Base-by-base conservation (phyloP, 768 basidiomycete species). In the Lyophyllum semitale region DNA sequence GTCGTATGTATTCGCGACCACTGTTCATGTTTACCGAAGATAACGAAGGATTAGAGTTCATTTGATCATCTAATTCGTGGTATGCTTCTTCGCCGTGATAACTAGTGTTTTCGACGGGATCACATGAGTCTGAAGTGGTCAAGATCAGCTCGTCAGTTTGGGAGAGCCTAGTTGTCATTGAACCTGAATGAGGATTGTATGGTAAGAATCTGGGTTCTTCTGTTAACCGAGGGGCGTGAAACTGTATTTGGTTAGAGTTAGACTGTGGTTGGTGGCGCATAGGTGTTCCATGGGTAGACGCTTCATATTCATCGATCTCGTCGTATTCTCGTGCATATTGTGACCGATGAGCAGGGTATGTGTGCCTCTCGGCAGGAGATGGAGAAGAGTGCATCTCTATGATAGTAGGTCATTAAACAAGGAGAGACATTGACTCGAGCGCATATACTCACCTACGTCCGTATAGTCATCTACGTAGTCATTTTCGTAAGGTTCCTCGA, bases 391-490 rank as follows among this genome's bases (percentile, higher is more conserved):
- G 27, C 2, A 30, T 54, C 44, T 48, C 52, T 50, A 30, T 53
- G 1, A 54, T 46, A n/a, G 32, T 43, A 44, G 46, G 22, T 41
- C 48, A 45, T 40, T 32, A 29, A 26, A 44, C 8, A 8, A 25
- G 8, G 25, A 29, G 47, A 44, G 20, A 40, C 30, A 23, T 45
- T 32, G n/a, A 42, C 44, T 35, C 22, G 27, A 20, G 60, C 66
- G 72, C 75, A 75, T 72, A 72, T 67, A 76, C 59, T 54, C 59
- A 74, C 74, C 65, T 55, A 68, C 69, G 37, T 69, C 72, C 1
- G 60, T 41, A 26, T 67, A 66, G 47, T 66, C 63, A 37, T 57
- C 54, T 37, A 59, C 51, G 41, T 61, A 61, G 35, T 64, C 54
- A 25, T 55, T 63, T 9, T 55, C 40, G 32, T 58, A 52, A 22